Base-by-base conservation (phyloP, 768 basidiomycete genomes). In the Tulasnella sp. region DNA sequence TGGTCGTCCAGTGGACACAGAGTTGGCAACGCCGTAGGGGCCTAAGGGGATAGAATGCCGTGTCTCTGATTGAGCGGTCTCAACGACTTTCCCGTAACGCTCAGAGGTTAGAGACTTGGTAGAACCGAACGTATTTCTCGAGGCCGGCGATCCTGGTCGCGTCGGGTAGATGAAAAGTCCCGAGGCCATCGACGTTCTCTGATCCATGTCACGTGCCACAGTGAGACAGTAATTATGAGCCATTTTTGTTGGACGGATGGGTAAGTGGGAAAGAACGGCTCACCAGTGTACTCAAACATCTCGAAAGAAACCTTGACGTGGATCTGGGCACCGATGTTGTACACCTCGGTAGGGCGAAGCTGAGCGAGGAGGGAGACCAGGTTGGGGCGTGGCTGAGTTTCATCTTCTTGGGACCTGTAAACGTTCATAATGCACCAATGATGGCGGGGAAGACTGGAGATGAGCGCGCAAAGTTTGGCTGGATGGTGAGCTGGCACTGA, bases 301-400 rank as follows among this genome's bases (percentile, higher is more conserved):
- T 98, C 97, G 83, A 99, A 99, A 36, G 96, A 97, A 79, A 99
- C 96, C 84, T 99, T 99, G 86, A 99, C 96, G 85, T 99, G 96
- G 58, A 93, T 95, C 83, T 99, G 96, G 19, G 96, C 96, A 67
- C 95, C 96, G 72, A 99, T 91, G 84, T 98, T 99, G 89, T 97
- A 99, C 78, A 99, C 91, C 84, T 99, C 97, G 29, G 94, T 91
- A 1, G 96, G 96, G 83, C 93, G 93, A 75, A 97, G 95, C 80
- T 94, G 91, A 2, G 97, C 92, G 82, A 99, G 91, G 85, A 98
- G 91, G 84, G 95, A 96, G 67, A 97, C 96, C 78, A 99, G 90
- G 82, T 98, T 98, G 81, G 96, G 97, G 84, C 94, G 79, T 96
- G 94, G 84, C 96, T 94, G 76, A 93, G 82, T 82, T 91, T 91